Conservation (phyloP, 163 green algal genomes). For the Scenedesmus sp. region DNA sequence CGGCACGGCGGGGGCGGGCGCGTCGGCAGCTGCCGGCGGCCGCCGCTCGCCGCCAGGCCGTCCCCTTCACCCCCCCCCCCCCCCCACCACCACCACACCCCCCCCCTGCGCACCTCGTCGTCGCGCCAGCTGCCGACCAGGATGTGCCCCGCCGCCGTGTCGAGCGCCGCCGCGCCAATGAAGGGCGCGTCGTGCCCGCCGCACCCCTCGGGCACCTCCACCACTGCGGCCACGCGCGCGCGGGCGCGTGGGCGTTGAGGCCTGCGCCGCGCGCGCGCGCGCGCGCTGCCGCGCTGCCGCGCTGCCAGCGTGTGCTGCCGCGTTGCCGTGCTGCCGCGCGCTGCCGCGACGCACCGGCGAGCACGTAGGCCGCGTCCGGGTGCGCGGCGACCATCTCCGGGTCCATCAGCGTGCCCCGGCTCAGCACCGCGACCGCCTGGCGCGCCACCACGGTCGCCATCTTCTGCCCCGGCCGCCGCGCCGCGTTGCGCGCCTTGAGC, state of each 20-base stretch:
- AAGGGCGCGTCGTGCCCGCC: conserved; percentile 26
- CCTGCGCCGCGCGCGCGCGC: too few species aligned
- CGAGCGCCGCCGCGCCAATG: conserved; percentile 81
- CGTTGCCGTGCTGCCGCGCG: not conserved
- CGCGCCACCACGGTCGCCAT: conserved; percentile 75
- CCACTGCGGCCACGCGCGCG: conserved; percentile 40
- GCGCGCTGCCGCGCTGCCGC: too few species aligned
- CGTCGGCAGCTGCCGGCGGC: too few species aligned
- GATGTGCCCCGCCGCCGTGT: conserved; percentile 84
- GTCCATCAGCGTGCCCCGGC: conserved; percentile 89
- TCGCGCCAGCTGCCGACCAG: conserved; percentile 77
- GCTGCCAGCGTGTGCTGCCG: too few species aligned
- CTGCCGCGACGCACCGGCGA: conserved; percentile 58
- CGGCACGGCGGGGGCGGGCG: too few species aligned
- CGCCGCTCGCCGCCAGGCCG: too few species aligned
- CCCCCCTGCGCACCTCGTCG: conserved; percentile 58
- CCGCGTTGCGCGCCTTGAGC: conserved; percentile 82
- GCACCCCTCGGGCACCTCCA: conserved; percentile 51
- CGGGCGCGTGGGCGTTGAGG: too few species aligned
- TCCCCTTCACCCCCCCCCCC: too few species aligned
- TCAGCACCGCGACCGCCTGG: conserved; percentile 85
- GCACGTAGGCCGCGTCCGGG: conserved; percentile 84
- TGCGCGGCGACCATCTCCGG: conserved; percentile 83
- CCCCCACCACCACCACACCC: too few species aligned
- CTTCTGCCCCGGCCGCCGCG: conserved; percentile 61